A percentile compares a stretch with the other conserved stretches of the same genome.
These are phyloP conservation scores for Globisporangium emineosum DNA, from an alignment of 352 stramenopile genomes.

Conservation along the genomic window DNA sequence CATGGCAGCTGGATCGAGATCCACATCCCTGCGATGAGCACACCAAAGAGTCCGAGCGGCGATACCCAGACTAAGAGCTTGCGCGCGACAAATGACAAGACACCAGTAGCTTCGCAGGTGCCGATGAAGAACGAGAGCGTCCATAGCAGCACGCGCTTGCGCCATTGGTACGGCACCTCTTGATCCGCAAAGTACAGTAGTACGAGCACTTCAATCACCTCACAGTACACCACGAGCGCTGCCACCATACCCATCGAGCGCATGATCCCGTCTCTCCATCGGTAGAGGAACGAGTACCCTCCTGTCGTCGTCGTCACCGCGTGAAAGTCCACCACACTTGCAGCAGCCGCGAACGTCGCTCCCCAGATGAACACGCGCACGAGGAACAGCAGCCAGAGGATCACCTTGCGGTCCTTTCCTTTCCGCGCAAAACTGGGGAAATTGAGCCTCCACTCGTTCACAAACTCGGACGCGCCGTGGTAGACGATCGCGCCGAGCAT, in stretches of 20 bases:
- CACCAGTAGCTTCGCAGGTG: slow-evolving; percentile 22
- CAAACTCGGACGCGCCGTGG: slow-evolving; percentile 35
- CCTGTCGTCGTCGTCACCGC: neutral
- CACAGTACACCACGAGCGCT: slow-evolving; percentile 33
- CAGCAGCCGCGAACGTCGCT: slow-evolving; percentile 33
- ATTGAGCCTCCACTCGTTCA: slow-evolving; percentile 30
- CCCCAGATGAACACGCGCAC: slow-evolving; percentile 65
- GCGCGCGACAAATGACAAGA: slow-evolving; percentile 21
- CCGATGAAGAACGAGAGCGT: slow-evolving; percentile 26
- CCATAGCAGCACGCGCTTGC: slow-evolving; percentile 40
- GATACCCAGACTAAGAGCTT: slow-evolving; percentile 26
- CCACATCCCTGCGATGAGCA: slow-evolving; percentile 41
- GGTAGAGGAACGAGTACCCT: neutral
- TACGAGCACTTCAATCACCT: slow-evolving; percentile 49
- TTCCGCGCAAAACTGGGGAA: slow-evolving; percentile 35
- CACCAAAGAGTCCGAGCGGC: slow-evolving; percentile 24
- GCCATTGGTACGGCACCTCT: slow-evolving; percentile 39
- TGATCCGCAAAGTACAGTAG: slow-evolving; percentile 55
- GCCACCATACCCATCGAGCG: slow-evolving; percentile 5
- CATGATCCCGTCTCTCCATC: neutral
- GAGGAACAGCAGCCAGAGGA: slow-evolving; percentile 54
- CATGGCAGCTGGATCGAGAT: slow-evolving; percentile 43
- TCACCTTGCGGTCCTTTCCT: slow-evolving; percentile 30
- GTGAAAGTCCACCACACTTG: neutral
- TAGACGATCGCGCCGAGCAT: slow-evolving; percentile 40